Evolutionary conservation across 2,329 filamentous ascomycete species (phyloP).

Genomic region (Aspergillus sojae): DNA sequence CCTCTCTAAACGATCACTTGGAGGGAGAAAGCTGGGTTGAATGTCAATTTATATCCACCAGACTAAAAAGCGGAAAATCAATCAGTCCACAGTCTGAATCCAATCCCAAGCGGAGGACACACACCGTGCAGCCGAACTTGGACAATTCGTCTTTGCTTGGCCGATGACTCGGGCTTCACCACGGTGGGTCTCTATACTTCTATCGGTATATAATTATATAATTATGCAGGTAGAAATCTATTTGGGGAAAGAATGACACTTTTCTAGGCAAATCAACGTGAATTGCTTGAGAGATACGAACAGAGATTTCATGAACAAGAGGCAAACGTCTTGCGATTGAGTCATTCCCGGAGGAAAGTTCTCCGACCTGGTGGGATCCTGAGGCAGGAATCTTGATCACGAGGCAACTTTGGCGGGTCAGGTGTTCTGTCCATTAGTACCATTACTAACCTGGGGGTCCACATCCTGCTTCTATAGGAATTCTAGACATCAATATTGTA

Average conservation of each 20-base stretch:
- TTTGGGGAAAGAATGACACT: not conserved
- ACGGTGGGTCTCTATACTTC: not conserved
- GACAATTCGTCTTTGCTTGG: constrained; percentile 14
- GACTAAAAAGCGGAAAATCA: not conserved
- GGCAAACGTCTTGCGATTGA: not conserved
- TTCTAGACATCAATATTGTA: not conserved
- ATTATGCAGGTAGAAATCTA: not conserved
- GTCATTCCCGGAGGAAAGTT: constrained; percentile 3
- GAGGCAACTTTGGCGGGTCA: constrained; percentile 1
- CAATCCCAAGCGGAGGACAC: constrained; percentile 1
- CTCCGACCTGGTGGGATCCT: not conserved
- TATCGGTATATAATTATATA: not conserved
- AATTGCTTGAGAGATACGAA: not conserved
- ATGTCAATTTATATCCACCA: constrained; percentile 2
- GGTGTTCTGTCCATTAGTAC: not conserved
- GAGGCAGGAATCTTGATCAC: not conserved
- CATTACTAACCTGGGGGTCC: not conserved
- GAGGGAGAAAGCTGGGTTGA: not conserved
- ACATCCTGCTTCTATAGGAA: not conserved
- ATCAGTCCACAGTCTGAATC: not conserved
- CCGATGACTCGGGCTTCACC: not conserved
- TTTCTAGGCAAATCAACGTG: not conserved
- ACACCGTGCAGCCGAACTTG: constrained; percentile 17
- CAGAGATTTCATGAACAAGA: not conserved
- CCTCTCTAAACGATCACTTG: constrained; percentile 7